Evolutionary conservation across 2,329 filamentous ascomycete genomes (phyloP).

Genomic region (Cytospora piceicola): DNA sequence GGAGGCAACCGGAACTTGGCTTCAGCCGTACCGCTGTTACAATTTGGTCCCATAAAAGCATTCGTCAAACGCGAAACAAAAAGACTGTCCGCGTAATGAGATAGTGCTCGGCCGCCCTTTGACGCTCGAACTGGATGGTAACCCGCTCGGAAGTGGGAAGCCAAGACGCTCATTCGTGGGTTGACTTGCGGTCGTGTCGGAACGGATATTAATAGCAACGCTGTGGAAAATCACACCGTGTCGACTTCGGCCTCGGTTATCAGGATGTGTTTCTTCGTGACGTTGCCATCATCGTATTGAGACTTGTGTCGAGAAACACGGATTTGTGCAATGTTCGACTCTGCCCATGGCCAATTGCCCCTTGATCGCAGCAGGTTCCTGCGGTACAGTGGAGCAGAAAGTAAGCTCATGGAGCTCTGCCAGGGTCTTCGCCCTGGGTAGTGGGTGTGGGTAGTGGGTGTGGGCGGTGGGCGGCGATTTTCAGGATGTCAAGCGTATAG

Average conservation of each 20-base stretch:
- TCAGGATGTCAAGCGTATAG: neutral
- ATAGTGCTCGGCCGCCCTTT: neutral
- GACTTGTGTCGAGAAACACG: neutral
- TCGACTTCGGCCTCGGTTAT: slow-evolving; percentile 5
- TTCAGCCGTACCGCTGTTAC: neutral
- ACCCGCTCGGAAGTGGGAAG: neutral
- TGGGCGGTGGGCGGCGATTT: neutral
- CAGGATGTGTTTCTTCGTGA: slow-evolving; percentile 18
- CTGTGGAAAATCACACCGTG: slow-evolving; percentile 19
- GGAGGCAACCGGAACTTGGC: slow-evolving; percentile 15
- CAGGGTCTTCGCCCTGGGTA: neutral
- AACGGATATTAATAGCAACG: slow-evolving; percentile 24
- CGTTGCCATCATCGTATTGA: slow-evolving; percentile 6
- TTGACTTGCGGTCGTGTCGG: slow-evolving; percentile 20
- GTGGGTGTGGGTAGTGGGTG: slow-evolving; percentile 8
- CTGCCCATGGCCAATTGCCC: slow-evolving; percentile 3
- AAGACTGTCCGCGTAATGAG: neutral
- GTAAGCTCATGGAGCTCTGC: slow-evolving; percentile 14
- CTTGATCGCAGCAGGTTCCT: slow-evolving; percentile 1
- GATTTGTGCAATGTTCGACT: slow-evolving; percentile 9
- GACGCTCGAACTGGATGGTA: neutral
- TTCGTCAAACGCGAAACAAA: slow-evolving; percentile 2
- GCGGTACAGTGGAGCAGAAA: slow-evolving; percentile 11
- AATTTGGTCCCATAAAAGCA: slow-evolving; percentile 5
- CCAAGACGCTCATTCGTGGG: neutral